Percentiles rank a stretch among this genome's conserved stretches.
These are phyloP conservation scores for Linaria vulgaris DNA, from an alignment of 257 asterid genomes.

Conservation along the genomic window DNA sequence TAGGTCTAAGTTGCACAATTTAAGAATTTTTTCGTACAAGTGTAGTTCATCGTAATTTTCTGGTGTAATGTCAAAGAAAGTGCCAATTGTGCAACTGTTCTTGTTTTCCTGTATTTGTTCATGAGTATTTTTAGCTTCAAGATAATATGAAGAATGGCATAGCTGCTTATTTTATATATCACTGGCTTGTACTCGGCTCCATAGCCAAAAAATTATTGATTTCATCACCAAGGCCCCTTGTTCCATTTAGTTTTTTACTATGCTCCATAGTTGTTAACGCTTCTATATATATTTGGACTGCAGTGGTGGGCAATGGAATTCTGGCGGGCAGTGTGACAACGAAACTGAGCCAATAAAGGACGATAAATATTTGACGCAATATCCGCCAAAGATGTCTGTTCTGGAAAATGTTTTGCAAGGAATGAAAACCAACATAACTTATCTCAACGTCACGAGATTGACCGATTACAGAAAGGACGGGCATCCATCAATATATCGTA, in stretches of 20 bases:
- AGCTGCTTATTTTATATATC: neutral
- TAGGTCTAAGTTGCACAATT: too few relatives aligned
- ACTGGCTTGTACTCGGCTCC: neutral
- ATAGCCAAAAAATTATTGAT: neutral
- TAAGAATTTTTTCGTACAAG: too few relatives aligned
- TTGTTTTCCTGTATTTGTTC: neutral
- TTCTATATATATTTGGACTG: neutral
- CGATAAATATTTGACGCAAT: constrained; percentile 47
- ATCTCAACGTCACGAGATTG: constrained; percentile 61
- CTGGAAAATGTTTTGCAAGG: constrained; percentile 48
- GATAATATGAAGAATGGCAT: neutral
- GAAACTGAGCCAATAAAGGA: constrained; percentile 73
- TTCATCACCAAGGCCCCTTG: neutral
- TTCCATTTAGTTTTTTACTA: neutral
- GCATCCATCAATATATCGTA: constrained; percentile 67
- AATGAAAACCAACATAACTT: constrained; percentile 57
- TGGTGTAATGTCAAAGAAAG: neutral
- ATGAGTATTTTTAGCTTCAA: neutral
- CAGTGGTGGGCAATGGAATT: constrained; percentile 86
- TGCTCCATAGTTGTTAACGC: neutral
- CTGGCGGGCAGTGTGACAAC: constrained; percentile 67
- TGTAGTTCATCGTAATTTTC: too few relatives aligned
- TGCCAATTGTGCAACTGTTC: neutral
- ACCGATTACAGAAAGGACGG: constrained; percentile 71
- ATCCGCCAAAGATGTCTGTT: constrained; percentile 58